These are phyloP conservation scores for Boletus vermiculosoides DNA, from an alignment of 768 basidiomycete species.

Conservation along the genomic window DNA sequence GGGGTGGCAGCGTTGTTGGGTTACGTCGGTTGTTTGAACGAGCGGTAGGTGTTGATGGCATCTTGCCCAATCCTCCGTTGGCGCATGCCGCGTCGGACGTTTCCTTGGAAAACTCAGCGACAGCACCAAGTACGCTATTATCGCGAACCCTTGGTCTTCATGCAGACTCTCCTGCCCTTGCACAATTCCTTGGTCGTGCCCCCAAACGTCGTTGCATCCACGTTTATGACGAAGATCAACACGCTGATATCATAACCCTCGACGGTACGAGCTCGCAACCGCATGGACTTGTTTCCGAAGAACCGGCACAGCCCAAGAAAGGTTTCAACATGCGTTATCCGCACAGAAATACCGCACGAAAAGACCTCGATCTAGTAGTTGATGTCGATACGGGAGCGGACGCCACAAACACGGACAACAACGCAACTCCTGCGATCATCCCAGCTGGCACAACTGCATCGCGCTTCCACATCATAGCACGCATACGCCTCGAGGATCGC, in stretches of 20 bases:
- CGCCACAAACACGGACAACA: background rate
- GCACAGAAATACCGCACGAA: conserved; percentile 43
- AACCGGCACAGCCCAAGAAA: conserved; percentile 3
- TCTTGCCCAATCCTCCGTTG: conserved; percentile 12
- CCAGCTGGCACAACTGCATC: conserved; percentile 25
- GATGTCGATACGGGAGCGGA: conserved; percentile 3
- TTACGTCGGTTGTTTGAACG: conserved; percentile 48
- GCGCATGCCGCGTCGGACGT: background rate
- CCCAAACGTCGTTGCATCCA: conserved; percentile 43
- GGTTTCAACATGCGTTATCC: conserved; percentile 40
- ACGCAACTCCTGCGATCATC: background rate
- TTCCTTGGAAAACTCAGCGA: conserved; percentile 5
- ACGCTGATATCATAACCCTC: conserved; percentile 33
- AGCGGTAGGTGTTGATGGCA: conserved; percentile 42
- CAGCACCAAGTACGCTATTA: conserved; percentile 38
- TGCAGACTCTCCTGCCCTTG: conserved; percentile 49
- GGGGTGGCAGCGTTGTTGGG: conserved; percentile 41
- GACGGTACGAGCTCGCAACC: conserved; percentile 5
- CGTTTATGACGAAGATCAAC: conserved; percentile 33
- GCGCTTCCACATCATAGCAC: conserved; percentile 48
- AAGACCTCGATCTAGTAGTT: conserved; percentile 33
- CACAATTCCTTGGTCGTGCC: conserved; percentile 47
- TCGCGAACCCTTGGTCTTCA: conserved; percentile 50
- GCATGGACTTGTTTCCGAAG: background rate
- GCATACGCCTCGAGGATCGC: conserved; percentile 42